phyloP scores from a whole-genome alignment of 2,329 filamentous ascomycete species.

The Lachnellula hyalina region DNA sequence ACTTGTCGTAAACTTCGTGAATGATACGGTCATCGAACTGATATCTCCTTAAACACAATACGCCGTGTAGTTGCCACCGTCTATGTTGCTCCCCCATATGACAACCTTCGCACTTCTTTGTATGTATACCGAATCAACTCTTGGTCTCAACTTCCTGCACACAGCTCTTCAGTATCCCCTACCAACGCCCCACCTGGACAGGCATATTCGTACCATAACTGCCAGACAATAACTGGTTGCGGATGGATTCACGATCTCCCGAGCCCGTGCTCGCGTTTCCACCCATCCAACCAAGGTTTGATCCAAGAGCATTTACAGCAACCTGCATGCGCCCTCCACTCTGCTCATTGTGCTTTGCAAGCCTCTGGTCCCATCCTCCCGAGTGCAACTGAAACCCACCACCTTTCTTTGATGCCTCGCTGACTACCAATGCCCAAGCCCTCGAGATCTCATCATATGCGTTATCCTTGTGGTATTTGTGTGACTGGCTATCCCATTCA shows the following conservation, averaged over 20 bases:
- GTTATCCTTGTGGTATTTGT: constrained; percentile 89
- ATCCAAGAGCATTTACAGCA: constrained; percentile 72
- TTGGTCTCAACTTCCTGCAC: constrained; percentile 4
- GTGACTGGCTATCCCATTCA: constrained; percentile 81
- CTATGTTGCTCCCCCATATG: constrained; percentile 17
- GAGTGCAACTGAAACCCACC: constrained; percentile 86
- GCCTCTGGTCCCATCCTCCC: constrained; percentile 84
- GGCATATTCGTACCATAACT: constrained; percentile 48
- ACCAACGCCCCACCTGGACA: constrained; percentile 60
- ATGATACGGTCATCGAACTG: constrained; percentile 17
- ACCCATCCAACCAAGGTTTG: constrained; percentile 74
- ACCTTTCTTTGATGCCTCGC: constrained; percentile 83
- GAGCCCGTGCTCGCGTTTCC: constrained; percentile 24
- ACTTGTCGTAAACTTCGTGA: constrained; percentile 30
- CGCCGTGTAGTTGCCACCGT: constrained; percentile 22
- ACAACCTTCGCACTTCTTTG: constrained; percentile 16
- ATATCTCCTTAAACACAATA: constrained; percentile 21
- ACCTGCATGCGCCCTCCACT: constrained; percentile 76
- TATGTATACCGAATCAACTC: constrained; percentile 17
- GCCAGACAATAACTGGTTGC: constrained; percentile 57
- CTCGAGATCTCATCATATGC: constrained; percentile 94
- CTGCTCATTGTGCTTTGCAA: constrained; percentile 81
- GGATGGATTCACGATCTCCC: constrained; percentile 49
- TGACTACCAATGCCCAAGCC: constrained; percentile 88
- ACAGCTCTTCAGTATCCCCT: constrained; percentile 20